Evolutionary conservation across 1,139 yeast species (phyloP), one percentile per base, ranked within the genome.

Genomic region (Starmera stellimalicola): DNA sequence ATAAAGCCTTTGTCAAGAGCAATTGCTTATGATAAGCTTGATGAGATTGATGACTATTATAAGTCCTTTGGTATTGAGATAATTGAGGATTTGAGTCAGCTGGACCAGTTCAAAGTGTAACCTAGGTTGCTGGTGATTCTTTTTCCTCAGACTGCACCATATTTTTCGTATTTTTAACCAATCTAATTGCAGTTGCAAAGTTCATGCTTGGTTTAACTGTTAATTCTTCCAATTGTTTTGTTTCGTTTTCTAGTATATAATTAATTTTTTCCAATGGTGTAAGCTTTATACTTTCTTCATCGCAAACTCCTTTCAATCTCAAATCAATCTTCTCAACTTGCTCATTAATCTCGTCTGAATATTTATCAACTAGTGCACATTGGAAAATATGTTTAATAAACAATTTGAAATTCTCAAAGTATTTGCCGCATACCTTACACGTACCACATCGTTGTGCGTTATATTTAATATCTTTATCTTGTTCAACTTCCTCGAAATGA

Each of bases 331-430:
- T 20, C 9, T n/a, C 23, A n/a, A n/a, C n/a, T n/a, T n/a, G n/a
- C n/a, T 25, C 27, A 10, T 16, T 5, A 25, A 25, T 3, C 18
- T 27, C 15, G n/a, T 27, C 15, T 10, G 18, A 17, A 15, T 14
- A 28, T 4, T 23, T 27, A 18, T 14, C 22, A 15, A 27, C n/a
- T 18, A 18, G 9, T 28, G 87, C 81, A 57, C 91, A 80, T 22
- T 67, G 73, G 29, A 64, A 64, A 44, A 82, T 76, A 52, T 81
- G 93, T 28, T 70, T 78, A 18, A 80, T 65, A 52, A 81, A 81
- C 6, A 59, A 60, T 44, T 71, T 75, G 15, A 79, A 67, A 31
- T 63, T 60, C 5, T 65, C 63, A 47, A 80, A 81, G 68, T 66
- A 62, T 37, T 66, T 60, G 42, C 73, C 77, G 48, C 85, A 77